These are phyloP conservation scores for Botrytis squamosa DNA, from an alignment of 2,329 filamentous ascomycete genomes.

Conservation along the genomic window DNA sequence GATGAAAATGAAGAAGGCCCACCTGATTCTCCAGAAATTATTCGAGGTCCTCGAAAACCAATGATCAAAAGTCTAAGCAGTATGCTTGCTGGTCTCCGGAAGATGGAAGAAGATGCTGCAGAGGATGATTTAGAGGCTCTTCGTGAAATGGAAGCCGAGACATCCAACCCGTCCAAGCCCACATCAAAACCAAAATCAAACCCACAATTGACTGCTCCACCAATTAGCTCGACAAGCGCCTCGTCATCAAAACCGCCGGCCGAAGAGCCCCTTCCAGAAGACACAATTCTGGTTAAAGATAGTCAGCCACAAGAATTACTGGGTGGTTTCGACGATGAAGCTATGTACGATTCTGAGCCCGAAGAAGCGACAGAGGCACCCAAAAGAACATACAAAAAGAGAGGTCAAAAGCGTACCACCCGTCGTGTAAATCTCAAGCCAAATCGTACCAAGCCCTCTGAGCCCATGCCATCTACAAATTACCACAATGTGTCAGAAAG, in stretches of 20 bases:
- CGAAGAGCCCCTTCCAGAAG: slow-evolving; percentile 31
- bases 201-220: slow-evolving; percentile 26
- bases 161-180: slow-evolving; percentile 20
- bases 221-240: slow-evolving; percentile 24
- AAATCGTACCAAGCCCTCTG: slow-evolving; percentile 49
- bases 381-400: slow-evolving; percentile 73
- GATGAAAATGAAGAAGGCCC: slow-evolving; percentile 55
- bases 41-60: slow-evolving; percentile 57
- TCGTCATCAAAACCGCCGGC: background rate
- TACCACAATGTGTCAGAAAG: slow-evolving; percentile 41
- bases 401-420: slow-evolving; percentile 78
- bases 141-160: slow-evolving; percentile 63
- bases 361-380: slow-evolving; percentile 42
- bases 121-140: slow-evolving; percentile 75
- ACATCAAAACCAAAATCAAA: slow-evolving; percentile 24
- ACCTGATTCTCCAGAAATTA: slow-evolving; percentile 47
- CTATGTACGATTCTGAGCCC: slow-evolving; percentile 53
- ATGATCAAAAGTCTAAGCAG: slow-evolving; percentile 70
- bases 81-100: slow-evolving; percentile 68
- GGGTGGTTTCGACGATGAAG: slow-evolving; percentile 64
- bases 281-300: slow-evolving; percentile 47
- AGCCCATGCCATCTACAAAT: slow-evolving; percentile 32
- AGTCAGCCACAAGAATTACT: slow-evolving; percentile 45
- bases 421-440: slow-evolving; percentile 64
- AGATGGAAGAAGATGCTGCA: slow-evolving; percentile 65